A percentile compares a stretch with the other conserved stretches of the same genome.
Conservation (phyloP, 192 early-diverging fungal species). For the Radiomyces spectabilis region DNA sequence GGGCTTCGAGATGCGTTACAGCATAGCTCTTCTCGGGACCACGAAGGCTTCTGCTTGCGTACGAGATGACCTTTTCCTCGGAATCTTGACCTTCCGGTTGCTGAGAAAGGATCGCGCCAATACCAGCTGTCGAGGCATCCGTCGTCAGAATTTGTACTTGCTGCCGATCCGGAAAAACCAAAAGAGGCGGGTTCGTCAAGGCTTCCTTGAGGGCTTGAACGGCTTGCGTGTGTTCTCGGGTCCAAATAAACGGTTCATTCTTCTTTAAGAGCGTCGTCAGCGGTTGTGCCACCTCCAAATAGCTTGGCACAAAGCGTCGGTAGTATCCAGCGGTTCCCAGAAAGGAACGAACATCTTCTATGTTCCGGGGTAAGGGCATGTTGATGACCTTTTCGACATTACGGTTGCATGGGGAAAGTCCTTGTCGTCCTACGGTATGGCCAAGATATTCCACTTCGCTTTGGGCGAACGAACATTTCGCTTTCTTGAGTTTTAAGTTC, state of each 20-base stretch:
- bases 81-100: background rate
- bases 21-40: background rate
- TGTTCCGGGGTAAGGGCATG: slow-evolving; percentile 6
- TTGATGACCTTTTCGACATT: slow-evolving; percentile 16
- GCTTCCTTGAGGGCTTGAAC: background rate
- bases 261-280: slow-evolving; percentile 20
- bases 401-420: slow-evolving; percentile 8
- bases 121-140: background rate
- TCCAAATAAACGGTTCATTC: slow-evolving; percentile 19
- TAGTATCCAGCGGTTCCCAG: slow-evolving; percentile 30
- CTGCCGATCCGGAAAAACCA: background rate
- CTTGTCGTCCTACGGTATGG: slow-evolving; percentile 11
- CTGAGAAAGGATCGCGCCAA: background rate
- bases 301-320: slow-evolving; percentile 25
- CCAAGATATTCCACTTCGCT: slow-evolving; percentile 23
- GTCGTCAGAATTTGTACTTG: slow-evolving; percentile 3
- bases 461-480: slow-evolving; percentile 24
- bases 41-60: background rate
- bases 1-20: background rate
- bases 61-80: background rate
- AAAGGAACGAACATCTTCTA: slow-evolving; percentile 20
- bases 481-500: slow-evolving; percentile 5
- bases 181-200: background rate
- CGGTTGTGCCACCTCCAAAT: slow-evolving; percentile 19
- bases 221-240: background rate